phyloP scores from a whole-genome alignment of 768 basidiomycete genomes.

The Leccinum variicolor region DNA sequence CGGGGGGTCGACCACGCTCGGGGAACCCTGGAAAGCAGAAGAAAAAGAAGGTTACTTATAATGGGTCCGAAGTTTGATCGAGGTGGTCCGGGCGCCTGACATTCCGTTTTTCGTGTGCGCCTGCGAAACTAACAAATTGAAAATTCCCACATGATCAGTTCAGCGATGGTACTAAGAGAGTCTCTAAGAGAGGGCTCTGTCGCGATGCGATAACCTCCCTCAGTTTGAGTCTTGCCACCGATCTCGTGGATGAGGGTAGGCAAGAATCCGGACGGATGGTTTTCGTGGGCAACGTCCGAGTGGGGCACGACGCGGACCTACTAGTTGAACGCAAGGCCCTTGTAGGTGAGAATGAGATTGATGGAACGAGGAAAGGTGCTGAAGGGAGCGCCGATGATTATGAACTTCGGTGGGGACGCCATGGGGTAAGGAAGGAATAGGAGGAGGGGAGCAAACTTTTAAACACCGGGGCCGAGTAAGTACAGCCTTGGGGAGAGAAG shows the following conservation, averaged over 20 bases:
- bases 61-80: background rate
- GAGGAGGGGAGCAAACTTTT: background rate
- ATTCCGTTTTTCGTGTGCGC: too few species aligned
- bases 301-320: conserved; percentile 19
- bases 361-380: conserved; percentile 32
- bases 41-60: background rate
- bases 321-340: conserved; percentile 27
- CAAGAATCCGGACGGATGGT: conserved; percentile 31
- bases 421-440: conserved; percentile 3
- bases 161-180: conserved; percentile 13
- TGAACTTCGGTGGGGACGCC: conserved; percentile 15
- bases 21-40: conserved; percentile 22
- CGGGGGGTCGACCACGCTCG: conserved; percentile 30
- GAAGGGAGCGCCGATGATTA: conserved; percentile 31
- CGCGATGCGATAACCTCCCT: conserved; percentile 16
- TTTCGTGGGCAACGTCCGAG: conserved; percentile 25
- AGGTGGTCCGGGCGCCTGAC: too few species aligned
- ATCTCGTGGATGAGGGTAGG: conserved; percentile 27
- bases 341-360: conserved; percentile 27
- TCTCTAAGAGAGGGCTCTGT: conserved; percentile 28
- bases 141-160: too few species aligned
- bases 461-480: background rate
- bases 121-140: too few species aligned
- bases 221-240: conserved; percentile 22
- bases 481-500: background rate